Evolutionary conservation across 306 rosid species (phyloP), one percentile per base, ranked within the genome.

Genomic region (Carpinus viminea): DNA sequence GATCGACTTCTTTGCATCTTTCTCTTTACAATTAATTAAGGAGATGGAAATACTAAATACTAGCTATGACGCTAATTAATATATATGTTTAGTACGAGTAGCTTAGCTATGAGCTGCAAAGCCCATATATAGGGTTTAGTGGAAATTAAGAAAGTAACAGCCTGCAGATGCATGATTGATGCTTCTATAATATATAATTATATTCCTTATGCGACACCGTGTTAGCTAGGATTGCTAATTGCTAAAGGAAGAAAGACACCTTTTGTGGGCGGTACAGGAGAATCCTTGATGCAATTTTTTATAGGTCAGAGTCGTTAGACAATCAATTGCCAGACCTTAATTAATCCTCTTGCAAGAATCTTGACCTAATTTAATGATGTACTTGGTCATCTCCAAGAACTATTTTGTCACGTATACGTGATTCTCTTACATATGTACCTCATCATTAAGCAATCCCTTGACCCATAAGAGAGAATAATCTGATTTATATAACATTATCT

Each of bases 301-400:
- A 55, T 55, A 62, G 69, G 11, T 16, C 16, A 2, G 34, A 31
- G 34, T 31, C 34, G 34, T 31, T 31, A 4, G 46, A 64, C 12
- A 64, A 16, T 64, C 70, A 64, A 34, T 64, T 64, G 70, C 70
- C 70, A 64, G 43, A 7, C 15, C 47, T 31, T 64, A 64, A 61
- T 61, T 8, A 36, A 16, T 3, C 6, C 11, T 13, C 7, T 28
- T 16, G 43, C 7, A 36, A 31, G 17, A 18, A 17, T 55, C 70
- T 13, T 15, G 16, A 64, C 43, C 15, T 64, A 31, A 15, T 64
- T 64, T 31, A 24, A 24, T 24, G 0, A 31, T 64, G 7, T 31
- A 20, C 11, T 8, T 18, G 46, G 15, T 46, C 45, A 15, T 9
- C 47, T 31, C 9, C 68, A 28, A 26, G 36, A 24, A n/a, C 26